Evolutionary conservation across 176 grass and related monocot genomes (phyloP).

Genomic region (Dendrocalamus sinicus): DNA sequence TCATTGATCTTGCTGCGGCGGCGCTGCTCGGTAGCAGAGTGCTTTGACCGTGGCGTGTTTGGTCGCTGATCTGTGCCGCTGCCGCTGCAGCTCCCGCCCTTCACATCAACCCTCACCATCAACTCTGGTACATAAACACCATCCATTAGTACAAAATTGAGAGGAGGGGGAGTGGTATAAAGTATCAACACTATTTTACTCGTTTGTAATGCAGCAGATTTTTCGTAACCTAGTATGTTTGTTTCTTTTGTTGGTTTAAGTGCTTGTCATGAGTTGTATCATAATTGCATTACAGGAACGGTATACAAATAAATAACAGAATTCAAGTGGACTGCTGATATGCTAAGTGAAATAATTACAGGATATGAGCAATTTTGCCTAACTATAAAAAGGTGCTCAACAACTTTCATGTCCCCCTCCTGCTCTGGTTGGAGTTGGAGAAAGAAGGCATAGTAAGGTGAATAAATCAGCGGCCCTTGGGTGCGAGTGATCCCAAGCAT

Average conservation of each 20-base stretch:
- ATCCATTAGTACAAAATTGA: conserved; percentile 25
- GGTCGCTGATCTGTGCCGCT: conserved; percentile 78
- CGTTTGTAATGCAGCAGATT: not conserved
- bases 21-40: conserved; percentile 93
- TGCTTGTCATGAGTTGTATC: not conserved
- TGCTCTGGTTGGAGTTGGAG: conserved; percentile 25
- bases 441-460: conserved; percentile 44
- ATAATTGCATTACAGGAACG: conserved; percentile 11
- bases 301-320: not conserved
- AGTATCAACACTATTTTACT: not conserved
- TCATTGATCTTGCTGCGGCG: conserved; percentile 99
- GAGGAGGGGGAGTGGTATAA: not conserved
- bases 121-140: conserved; percentile 50
- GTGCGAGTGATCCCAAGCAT: conserved; percentile 48
- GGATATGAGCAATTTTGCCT: not conserved
- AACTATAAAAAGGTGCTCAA: conserved; percentile 14
- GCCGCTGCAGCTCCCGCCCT: conserved; percentile 69
- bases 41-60: conserved; percentile 87
- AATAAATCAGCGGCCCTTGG: conserved; percentile 39
- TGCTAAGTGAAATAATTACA: conserved; percentile 34
- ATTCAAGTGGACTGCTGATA: conserved; percentile 18
- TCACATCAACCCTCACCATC: conserved; percentile 60
- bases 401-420: conserved; percentile 10
- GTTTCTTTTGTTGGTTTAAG: conserved; percentile 28
- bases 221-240: not conserved